These are phyloP conservation scores for Beauveria caledonica DNA, from an alignment of 2,329 filamentous ascomycete species.

Conservation along the genomic window DNA sequence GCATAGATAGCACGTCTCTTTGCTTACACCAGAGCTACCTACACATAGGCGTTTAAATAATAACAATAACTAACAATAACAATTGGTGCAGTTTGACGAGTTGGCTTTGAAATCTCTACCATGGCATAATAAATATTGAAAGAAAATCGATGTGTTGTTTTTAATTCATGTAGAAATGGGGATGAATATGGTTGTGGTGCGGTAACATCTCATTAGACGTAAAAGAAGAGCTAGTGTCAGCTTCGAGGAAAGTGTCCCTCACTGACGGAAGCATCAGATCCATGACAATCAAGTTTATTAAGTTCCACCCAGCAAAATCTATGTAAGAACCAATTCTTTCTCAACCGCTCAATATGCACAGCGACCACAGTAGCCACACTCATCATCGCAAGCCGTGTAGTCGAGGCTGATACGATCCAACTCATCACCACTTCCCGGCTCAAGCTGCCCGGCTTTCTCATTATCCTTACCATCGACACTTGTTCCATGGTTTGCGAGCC, in stretches of 20 bases:
- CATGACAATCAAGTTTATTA: constrained; percentile 1
- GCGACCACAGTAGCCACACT: constrained; percentile 19
- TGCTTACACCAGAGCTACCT: too few relatives aligned
- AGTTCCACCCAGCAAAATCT: neutral
- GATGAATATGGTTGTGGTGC: too few relatives aligned
- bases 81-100: too few relatives aligned
- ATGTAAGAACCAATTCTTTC: neutral
- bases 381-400: constrained; percentile 17
- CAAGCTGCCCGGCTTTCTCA: neutral
- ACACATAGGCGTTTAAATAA: too few relatives aligned
- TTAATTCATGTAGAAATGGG: too few relatives aligned
- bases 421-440: neutral
- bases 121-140: too few relatives aligned
- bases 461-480: neutral
- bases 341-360: constrained; percentile 15
- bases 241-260: neutral
- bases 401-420: constrained; percentile 11
- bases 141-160: too few relatives aligned
- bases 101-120: too few relatives aligned
- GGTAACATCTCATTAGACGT: too few relatives aligned
- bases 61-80: too few relatives aligned
- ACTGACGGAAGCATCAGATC: neutral
- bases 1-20: too few relatives aligned
- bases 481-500: neutral
- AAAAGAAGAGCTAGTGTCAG: too few relatives aligned